Evolutionary conservation across 306 rosid genomes (phyloP), one percentile per base, ranked within the genome.

Genomic region (Coriaria nepalensis): DNA sequence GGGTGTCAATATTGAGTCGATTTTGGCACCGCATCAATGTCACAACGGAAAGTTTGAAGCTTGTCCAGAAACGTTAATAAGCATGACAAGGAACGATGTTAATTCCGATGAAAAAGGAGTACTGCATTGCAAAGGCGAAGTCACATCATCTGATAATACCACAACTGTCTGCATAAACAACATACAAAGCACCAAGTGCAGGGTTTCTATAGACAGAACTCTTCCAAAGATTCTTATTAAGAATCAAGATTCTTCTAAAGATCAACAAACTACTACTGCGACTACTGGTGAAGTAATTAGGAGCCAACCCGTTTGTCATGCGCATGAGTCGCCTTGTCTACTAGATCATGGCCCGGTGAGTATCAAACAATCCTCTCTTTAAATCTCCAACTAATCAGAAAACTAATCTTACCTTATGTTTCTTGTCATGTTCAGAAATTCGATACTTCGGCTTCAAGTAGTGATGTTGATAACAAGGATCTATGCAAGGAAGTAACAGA

Each of bases 341-440:
- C 66, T 15, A 13, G 52, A 43, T 52, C 63, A 63, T 40, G 39
- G 56, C 62, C 45, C 77, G 36, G 97, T 90, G 75, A 77, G 94
- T 71, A 53, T 60, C 14, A 14, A 47, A 10, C 4, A 49, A 43
- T 43, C 13, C 6, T 66, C 34, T 11, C 57, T 40, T 50, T 39
- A 6, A 56, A 6, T 2, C 13, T 35, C 37, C 49, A 36, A 34
- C 6, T 72, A 65, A 53, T 49, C 49, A 48, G 45, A 9, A 39
- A 60, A 41, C 58, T 58, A 76, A 45, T 33, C 15, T 9, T 45
- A 10, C 8, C 37, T 45, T 35, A 64, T 9, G 63, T 5, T 47
- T 41, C 60, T 29, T 68, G 58, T 66, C 53, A 52, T 45, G 40
- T 63, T 63, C 82, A 84, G 96, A 67, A 67, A 66, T 41, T 51